Base-by-base conservation (phyloP, 371 early-diverging fungal genomes). In the Synchytrium microbalum region DNA sequence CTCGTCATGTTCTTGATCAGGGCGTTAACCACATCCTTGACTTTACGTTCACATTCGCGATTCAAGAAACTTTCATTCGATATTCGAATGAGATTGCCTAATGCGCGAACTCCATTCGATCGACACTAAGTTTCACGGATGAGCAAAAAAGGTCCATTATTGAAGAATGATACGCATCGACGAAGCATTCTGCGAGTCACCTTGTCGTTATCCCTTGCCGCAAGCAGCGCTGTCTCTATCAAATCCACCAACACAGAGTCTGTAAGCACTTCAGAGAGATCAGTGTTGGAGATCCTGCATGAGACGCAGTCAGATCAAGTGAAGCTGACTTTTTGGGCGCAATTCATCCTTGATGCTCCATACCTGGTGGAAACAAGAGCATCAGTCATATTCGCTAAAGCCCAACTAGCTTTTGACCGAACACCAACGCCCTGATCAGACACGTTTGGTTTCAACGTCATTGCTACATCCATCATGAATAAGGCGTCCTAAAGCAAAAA, bases 121-220 rank as follows among this genome's bases (percentile, higher is more conserved):
- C 85, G 75, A 55, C 88, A 69, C 84, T 85, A 66, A 16, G 24
- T 38, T 38, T 19, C n/a, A n/a, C n/a, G n/a, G 51, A 14, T 14
- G 51, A 51, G 14, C 14, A 51, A 14, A 14, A 23, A 30, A 63
- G 30, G 25, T 56, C 14, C 2, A 53, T 24, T 23, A 29, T 61
- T 53, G 58, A 32, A 25, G 55, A 1, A 32, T 14, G 30, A 63
- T 28, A 3, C 31, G 14, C 2, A 58, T n/a, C 53, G 3, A 14
- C 51, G 23, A 14, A 69, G 46, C 25, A 23, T 54, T 52, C 32
- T 1, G 14, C 27, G 16, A 63, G 26, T 54, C 70, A 84, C 84
- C 69, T 90, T 90, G 31, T 89, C 90, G 65, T 88, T 86, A 64
- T 90, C 90, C 58, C 78, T 73, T 8, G 86, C 73, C 3, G 81